These are phyloP conservation scores for Rhizophora mangle DNA, from an alignment of 345 rosid genomes.

Conservation along the genomic window DNA sequence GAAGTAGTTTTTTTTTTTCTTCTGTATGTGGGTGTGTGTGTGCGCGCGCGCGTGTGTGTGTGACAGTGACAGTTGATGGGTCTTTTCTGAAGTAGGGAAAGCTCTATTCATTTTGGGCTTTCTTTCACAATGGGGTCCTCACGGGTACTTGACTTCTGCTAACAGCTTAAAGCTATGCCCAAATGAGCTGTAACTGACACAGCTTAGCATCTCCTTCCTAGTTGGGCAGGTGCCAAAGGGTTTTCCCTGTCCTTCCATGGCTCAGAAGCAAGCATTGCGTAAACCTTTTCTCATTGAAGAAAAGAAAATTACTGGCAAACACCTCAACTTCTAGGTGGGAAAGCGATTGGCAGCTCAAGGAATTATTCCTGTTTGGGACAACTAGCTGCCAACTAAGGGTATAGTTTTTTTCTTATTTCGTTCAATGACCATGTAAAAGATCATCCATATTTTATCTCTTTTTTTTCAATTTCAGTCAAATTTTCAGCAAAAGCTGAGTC, in stretches of 20 bases:
- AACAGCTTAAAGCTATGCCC: too few species aligned
- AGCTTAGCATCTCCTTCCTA: background rate
- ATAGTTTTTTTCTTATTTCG: slow-evolving; percentile 2
- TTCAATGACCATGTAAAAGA: slow-evolving; percentile 13
- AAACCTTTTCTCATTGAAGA: slow-evolving; percentile 93
- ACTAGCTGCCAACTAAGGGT: slow-evolving; percentile 15
- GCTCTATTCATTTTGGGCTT: slow-evolving; percentile 80
- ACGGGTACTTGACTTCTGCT: slow-evolving; percentile 37
- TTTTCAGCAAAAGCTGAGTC: too few species aligned
- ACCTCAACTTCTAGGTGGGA: slow-evolving; percentile 81
- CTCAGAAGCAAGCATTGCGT: slow-evolving; percentile 70
- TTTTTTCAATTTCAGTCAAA: too few species aligned
- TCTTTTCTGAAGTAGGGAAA: slow-evolving; percentile 56
- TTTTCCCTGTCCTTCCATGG: slow-evolving; percentile 76
- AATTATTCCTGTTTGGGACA: slow-evolving; percentile 77
- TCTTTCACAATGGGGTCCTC: slow-evolving; percentile 68
- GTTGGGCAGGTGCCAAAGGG: slow-evolving; percentile 65
- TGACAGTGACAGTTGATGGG: slow-evolving; percentile 58
- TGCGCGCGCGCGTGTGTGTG: too few species aligned
- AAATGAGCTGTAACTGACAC: too few species aligned
- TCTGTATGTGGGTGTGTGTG: too few species aligned
- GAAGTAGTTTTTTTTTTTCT: too few species aligned
- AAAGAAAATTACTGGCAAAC: slow-evolving; percentile 75
- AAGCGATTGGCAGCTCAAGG: slow-evolving; percentile 96
- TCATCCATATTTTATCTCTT: background rate